Evolutionary conservation across 2,329 filamentous ascomycete genomes (phyloP), one percentile per base, ranked within the genome.

Genomic region (Aspergillus carbonarius): DNA sequence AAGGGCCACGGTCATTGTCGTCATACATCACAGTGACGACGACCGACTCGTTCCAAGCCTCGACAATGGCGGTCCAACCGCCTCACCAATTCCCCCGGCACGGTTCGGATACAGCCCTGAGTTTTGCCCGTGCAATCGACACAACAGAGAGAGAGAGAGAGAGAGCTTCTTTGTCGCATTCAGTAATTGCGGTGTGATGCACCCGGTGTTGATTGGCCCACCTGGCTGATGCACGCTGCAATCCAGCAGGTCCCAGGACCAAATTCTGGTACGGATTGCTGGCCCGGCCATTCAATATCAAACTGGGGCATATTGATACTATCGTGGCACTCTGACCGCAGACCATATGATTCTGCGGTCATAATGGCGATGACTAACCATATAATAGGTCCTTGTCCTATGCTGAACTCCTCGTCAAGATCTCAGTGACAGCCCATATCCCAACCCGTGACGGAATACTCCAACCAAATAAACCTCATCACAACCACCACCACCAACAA

Each of bases 181-280:
- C 39, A 17, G 35, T 40, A 54, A 32, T 40, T 60, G 55, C 58
- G 60, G 55, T 62, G 55, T 62, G 60, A 62, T 62, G 58, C 55
- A 58, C 55, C 55, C 52, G n/a, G 30, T 27, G 35, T 37, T 44
- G 35, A 59, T 60, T 56, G 34, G 46, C 35, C 37, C 30, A 42
- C 55, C 42, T 39, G 50, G 25, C 51, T 23, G 37, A 54, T 32
- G 17, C 37, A 54, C 12, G 27, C 20, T 42, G 17, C 25, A 42
- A 42, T 1, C 9, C 7, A 53, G 25, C 15, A 30, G 20, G 44
- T 47, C 17, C 18, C 8, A 32, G 9, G 30, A 10, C 3, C 8
- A 42, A 13, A 4, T 20, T 42, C 39, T 42, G 20, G 10, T 9
- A 23, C 39, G 18, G 39, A 8, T 42, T 42, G 18, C 39, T 42